These are phyloP conservation scores for Blastocrithidia nonstop DNA, from an alignment of 208 protist genomes.

Conservation along the genomic window DNA sequence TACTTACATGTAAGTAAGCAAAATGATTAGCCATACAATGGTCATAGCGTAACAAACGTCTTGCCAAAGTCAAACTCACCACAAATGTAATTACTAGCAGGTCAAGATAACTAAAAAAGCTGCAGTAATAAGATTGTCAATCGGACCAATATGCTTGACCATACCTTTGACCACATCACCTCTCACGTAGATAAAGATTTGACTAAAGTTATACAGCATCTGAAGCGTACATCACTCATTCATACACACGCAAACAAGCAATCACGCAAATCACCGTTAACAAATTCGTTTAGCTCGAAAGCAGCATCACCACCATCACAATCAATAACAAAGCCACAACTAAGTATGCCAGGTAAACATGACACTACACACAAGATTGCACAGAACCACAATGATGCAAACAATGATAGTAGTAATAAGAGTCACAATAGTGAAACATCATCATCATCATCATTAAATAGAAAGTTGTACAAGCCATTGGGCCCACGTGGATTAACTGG, in stretches of 20 bases:
- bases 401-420: not conserved
- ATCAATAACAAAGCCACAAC: too few species aligned
- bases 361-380: not conserved
- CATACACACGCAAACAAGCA: too few species aligned
- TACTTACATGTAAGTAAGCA: constrained; percentile 5
- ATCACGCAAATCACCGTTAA: too few species aligned
- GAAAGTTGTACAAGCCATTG: not conserved
- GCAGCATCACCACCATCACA: too few species aligned
- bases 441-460: not conserved
- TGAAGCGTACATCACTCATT: constrained; percentile 18
- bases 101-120: too few species aligned
- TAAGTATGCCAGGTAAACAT: too few species aligned
- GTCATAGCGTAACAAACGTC: not conserved
- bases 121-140: too few species aligned
- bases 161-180: constrained; percentile 45
- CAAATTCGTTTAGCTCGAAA: too few species aligned
- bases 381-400: not conserved
- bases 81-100: too few species aligned
- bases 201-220: constrained; percentile 39
- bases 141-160: constrained; percentile 20
- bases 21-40: not conserved
- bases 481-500: constrained; percentile 18
- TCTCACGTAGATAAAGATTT: constrained; percentile 51
- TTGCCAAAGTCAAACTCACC: too few species aligned
- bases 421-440: not conserved